Percentiles rank a stretch among this genome's conserved stretches.
These are phyloP conservation scores for Suaeda aralocaspica DNA, from an alignment of 148 eudicot species.

Conservation along the genomic window DNA sequence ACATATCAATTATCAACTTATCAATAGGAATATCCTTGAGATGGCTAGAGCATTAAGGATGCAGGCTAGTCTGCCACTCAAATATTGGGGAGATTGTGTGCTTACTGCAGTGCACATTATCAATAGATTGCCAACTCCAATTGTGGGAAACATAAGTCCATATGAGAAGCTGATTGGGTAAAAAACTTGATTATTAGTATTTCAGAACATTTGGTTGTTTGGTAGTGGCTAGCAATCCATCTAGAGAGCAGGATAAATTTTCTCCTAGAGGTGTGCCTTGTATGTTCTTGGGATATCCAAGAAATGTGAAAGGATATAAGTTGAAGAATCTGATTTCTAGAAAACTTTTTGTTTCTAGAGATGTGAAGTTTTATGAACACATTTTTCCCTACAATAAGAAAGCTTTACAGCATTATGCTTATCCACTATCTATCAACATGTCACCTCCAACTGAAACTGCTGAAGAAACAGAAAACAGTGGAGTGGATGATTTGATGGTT, in stretches of 20 bases:
- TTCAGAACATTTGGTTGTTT: background rate
- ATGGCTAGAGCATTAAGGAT: background rate
- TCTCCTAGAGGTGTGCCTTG: background rate
- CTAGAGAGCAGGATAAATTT: background rate
- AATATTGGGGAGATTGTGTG: slow-evolving; percentile 12
- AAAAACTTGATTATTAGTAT: background rate
- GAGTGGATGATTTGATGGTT: too few species aligned
- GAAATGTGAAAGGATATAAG: background rate
- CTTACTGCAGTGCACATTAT: background rate
- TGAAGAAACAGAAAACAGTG: background rate
- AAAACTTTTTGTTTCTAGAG: background rate
- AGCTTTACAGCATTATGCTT: background rate
- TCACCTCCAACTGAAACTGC: background rate
- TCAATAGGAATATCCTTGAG: slow-evolving; percentile 2
- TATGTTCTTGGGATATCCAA: background rate
- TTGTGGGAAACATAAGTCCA: background rate
- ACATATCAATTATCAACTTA: too few species aligned
- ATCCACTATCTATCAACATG: rapidly evolving
- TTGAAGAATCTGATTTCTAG: background rate
- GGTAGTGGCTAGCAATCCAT: background rate
- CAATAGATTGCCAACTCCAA: background rate
- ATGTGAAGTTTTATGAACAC: background rate
- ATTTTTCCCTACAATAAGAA: background rate
- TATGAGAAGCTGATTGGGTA: background rate
- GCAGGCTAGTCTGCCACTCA: background rate